These are phyloP conservation scores for Didymella exigua DNA, from an alignment of 2,329 filamentous ascomycete genomes.

Conservation along the genomic window DNA sequence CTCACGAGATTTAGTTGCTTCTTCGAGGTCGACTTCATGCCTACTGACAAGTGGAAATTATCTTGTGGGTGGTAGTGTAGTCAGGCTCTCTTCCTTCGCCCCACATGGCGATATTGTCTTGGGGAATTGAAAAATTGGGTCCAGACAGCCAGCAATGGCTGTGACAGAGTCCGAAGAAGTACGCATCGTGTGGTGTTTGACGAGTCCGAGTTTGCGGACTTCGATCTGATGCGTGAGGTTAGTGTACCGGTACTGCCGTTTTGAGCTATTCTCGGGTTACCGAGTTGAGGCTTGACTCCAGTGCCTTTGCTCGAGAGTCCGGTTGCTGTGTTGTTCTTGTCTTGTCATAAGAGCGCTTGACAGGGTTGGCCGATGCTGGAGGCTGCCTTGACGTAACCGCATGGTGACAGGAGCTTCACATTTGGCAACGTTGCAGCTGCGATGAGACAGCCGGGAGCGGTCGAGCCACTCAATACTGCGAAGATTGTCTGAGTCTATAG, in stretches of 20 bases:
- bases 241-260: not conserved
- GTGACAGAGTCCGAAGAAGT: not conserved
- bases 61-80: not conserved
- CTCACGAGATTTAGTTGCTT: slow-evolving; percentile 13
- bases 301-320: not conserved
- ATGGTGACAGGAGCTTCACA: not conserved
- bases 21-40: not conserved
- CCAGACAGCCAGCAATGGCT: not conserved
- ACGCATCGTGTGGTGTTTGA: slow-evolving; percentile 3
- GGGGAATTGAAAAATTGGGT: too few relatives aligned
- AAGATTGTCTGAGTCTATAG: too few relatives aligned
- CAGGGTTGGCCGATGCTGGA: not conserved
- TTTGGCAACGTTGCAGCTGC: not conserved
- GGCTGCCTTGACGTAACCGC: not conserved
- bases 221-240: not conserved
- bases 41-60: not conserved
- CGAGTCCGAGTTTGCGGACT: not conserved
- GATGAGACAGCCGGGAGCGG: slow-evolving; percentile 8
- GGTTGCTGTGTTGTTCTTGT: not conserved
- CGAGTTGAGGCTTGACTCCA: not conserved
- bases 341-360: too few relatives aligned
- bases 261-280: not conserved
- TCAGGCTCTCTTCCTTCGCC: too few relatives aligned
- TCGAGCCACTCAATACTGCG: not conserved
- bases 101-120: too few relatives aligned